These are phyloP conservation scores for Coemansia sp. DNA, from an alignment of 192 early-diverging fungal species.

Conservation along the genomic window DNA sequence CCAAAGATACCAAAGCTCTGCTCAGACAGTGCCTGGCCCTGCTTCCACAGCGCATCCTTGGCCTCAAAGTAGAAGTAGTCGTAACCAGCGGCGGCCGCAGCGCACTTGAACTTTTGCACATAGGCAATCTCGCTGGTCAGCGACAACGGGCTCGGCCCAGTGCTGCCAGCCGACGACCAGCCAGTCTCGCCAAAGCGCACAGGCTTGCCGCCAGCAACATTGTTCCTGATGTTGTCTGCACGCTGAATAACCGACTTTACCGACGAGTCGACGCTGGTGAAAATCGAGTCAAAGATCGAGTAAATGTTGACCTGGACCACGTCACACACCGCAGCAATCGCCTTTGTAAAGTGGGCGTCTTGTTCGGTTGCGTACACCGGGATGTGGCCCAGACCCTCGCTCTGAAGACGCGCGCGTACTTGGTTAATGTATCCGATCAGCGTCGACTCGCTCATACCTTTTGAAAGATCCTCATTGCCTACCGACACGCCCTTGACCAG, in stretches of 20 bases:
- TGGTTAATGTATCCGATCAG: constrained; percentile 49
- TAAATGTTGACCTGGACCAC: constrained; percentile 54
- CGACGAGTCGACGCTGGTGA: constrained; percentile 26
- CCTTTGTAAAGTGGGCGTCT: constrained; percentile 36
- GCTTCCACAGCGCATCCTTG: constrained; percentile 52
- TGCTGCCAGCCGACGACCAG: constrained; percentile 43
- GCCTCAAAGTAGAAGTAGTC: constrained; percentile 57
- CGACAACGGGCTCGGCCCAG: constrained; percentile 37
- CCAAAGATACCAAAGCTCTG: constrained; percentile 50
- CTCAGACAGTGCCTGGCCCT: constrained; percentile 21
- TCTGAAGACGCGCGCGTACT: constrained; percentile 39
- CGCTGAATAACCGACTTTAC: constrained; percentile 24
- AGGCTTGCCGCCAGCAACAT: constrained; percentile 21
- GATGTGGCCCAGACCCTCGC: constrained; percentile 44
- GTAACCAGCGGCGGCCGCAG: constrained; percentile 16
- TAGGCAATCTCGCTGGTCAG: constrained; percentile 33
- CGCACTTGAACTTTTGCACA: constrained; percentile 43
- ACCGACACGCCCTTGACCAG: constrained; percentile 48
- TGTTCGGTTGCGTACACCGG: constrained; percentile 49
- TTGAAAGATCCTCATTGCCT: constrained; percentile 46
- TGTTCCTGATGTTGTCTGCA: neutral
- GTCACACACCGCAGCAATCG: constrained; percentile 31
- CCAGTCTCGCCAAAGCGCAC: constrained; percentile 46
- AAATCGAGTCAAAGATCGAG: constrained; percentile 43
- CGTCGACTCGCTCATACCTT: constrained; percentile 42